A percentile compares a stretch with the other conserved stretches of the same genome.
These are phyloP conservation scores for Phycomyces blakesleeanus DNA, from an alignment of 192 early-diverging fungal species.

Conservation along the genomic window DNA sequence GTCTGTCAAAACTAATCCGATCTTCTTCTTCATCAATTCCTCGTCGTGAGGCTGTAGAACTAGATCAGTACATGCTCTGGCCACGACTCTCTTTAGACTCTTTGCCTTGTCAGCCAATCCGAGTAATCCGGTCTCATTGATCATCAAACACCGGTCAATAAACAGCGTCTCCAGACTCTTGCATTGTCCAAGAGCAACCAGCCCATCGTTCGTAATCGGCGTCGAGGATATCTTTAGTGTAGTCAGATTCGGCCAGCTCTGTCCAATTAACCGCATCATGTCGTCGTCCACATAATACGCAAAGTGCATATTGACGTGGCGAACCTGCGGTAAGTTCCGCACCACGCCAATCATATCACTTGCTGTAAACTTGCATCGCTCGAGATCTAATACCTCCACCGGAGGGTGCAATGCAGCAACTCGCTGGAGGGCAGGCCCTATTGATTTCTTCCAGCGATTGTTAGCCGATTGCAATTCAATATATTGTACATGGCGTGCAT, in stretches of 20 bases:
- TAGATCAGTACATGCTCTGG: not conserved
- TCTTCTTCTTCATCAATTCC: not conserved
- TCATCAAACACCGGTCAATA: not conserved
- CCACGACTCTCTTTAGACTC: not conserved
- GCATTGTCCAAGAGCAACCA: not conserved
- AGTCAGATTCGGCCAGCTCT: not conserved
- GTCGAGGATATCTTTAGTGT: not conserved
- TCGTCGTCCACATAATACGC: not conserved
- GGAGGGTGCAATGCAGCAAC: not conserved
- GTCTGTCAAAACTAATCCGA: not conserved
- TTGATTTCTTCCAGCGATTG: not conserved
- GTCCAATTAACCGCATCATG: not conserved
- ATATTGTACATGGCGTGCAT: not conserved
- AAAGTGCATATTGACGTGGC: not conserved
- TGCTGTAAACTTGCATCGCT: not conserved
- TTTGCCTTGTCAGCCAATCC: not conserved
- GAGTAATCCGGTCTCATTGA: not conserved
- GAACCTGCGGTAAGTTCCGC: not conserved
- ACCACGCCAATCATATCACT: not conserved
- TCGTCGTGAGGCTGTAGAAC: not conserved
- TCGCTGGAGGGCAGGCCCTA: not conserved
- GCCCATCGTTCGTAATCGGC: not conserved
- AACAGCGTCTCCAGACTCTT: not conserved
- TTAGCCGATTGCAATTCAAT: not conserved
- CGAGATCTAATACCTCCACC: not conserved